These are phyloP conservation scores for Lonicera japonica DNA, from an alignment of 129 eudicot genomes.

Conservation along the genomic window DNA sequence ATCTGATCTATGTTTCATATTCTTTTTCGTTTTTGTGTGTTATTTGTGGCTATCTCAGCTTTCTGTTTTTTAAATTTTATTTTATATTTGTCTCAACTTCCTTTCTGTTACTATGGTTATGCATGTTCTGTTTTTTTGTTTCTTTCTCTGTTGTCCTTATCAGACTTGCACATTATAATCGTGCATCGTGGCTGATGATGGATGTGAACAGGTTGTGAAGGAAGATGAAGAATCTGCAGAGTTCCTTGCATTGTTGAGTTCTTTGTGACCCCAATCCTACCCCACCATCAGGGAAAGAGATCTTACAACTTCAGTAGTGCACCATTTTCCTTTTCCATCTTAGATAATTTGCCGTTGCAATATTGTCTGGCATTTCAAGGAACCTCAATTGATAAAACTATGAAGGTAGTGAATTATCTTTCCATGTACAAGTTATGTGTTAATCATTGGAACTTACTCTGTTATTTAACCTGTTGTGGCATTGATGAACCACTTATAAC, in stretches of 20 bases:
- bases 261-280: constrained; percentile 20
- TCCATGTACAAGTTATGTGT: neutral
- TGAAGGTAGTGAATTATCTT: constrained; percentile 12
- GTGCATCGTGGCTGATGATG: constrained; percentile 7
- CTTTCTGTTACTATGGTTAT: neutral
- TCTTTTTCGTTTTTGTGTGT: no score
- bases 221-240: constrained; percentile 50
- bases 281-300: constrained; percentile 11
- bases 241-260: constrained; percentile 38
- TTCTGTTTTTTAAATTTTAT: no score
- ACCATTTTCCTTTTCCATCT: constrained; percentile 8
- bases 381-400: constrained; percentile 12
- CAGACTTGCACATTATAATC: neutral
- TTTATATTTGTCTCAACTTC: no score
- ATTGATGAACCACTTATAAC: neutral
- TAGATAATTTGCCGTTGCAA: constrained; percentile 9
- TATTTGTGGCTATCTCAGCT: no score
- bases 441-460: neutral
- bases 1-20: no score
- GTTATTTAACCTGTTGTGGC: neutral
- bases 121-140: neutral
- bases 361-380: constrained; percentile 6
- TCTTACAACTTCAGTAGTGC: neutral
- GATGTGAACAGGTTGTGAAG: constrained; percentile 44
- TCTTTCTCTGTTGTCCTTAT: no score